Percentiles rank a stretch among this genome's conserved stretches.
phyloP scores from a whole-genome alignment of 2,329 filamentous ascomycete genomes.

The Claviceps citrina region DNA sequence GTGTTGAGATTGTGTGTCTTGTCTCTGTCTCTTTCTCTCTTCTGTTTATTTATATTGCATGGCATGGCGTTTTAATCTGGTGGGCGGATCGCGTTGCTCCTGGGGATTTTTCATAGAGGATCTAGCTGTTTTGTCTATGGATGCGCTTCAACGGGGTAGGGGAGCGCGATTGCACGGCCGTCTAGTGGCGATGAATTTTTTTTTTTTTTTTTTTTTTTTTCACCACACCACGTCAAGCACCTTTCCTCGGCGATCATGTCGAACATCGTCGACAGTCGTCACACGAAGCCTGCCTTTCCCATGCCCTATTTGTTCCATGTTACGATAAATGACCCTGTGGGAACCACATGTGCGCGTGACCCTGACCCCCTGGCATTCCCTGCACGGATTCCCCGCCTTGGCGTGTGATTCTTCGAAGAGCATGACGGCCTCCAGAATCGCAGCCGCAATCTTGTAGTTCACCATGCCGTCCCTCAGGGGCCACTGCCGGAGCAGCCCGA shows the following conservation, averaged over 20 bases:
- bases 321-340: conserved; percentile 2
- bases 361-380: neutral
- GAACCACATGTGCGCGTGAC: neutral
- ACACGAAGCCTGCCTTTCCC: neutral
- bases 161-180: no score
- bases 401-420: neutral
- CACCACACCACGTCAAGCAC: conserved; percentile 1
- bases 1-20: neutral
- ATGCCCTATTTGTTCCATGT: neutral
- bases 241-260: neutral
- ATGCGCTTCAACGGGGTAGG: no score
- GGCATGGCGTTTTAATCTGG: conserved; percentile 4
- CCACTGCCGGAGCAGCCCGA: conserved; percentile 1
- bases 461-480: conserved; percentile 3
- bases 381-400: neutral
- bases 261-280: conserved; percentile 1
- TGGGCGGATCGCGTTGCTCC: neutral
- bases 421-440: neutral
- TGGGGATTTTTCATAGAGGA: no score
- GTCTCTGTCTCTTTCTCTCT: neutral
- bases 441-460: conserved; percentile 3
- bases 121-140: no score
- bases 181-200: no score
- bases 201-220: no score
- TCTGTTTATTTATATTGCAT: conserved; percentile 1